These are phyloP conservation scores for Candida methanosorbosa DNA, from an alignment of 805 yeast genomes.

Conservation along the genomic window DNA sequence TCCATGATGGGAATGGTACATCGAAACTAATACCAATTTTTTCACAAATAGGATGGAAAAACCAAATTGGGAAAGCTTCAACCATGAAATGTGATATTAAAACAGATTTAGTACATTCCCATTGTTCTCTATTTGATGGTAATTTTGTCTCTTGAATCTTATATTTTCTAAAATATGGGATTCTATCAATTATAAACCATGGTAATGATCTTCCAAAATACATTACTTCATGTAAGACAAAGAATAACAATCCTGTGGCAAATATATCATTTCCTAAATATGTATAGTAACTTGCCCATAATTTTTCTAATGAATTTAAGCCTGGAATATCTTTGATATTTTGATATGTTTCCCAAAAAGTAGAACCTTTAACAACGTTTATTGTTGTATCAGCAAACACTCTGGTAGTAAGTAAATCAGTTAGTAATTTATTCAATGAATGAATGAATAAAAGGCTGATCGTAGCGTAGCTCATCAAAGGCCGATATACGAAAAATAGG, in stretches of 20 bases:
- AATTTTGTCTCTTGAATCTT: conserved; percentile 84
- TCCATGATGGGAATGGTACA: conserved; percentile 77
- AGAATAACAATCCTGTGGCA: conserved; percentile 86
- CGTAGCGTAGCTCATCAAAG: too few relatives aligned
- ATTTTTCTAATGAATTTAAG: conserved; percentile 48
- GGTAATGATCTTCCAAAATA: conserved; percentile 92
- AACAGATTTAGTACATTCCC: conserved; percentile 86
- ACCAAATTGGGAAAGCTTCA: conserved; percentile 95
- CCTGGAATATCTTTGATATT: conserved; percentile 18
- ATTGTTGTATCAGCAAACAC: conserved; percentile 18
- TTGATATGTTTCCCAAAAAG: conserved; percentile 14
- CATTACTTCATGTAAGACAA: conserved; percentile 75
- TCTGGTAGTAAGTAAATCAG: conserved; percentile 8
- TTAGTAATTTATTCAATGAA: too few relatives aligned
- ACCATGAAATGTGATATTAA: conserved; percentile 81
- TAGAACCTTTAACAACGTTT: conserved; percentile 6
- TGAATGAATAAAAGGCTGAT: too few relatives aligned
- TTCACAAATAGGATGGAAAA: conserved; percentile 88
- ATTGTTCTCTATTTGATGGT: conserved; percentile 77
- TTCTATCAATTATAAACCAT: conserved; percentile 80
- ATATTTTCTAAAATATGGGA: conserved; percentile 78
- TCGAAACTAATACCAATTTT: conserved; percentile 65
- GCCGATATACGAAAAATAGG: too few relatives aligned
- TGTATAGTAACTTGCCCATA: conserved; percentile 87
- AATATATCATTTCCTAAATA: conserved; percentile 80